Conservation (phyloP, 192 early-diverging fungal genomes). For the Anaeromyces robustus region DNA sequence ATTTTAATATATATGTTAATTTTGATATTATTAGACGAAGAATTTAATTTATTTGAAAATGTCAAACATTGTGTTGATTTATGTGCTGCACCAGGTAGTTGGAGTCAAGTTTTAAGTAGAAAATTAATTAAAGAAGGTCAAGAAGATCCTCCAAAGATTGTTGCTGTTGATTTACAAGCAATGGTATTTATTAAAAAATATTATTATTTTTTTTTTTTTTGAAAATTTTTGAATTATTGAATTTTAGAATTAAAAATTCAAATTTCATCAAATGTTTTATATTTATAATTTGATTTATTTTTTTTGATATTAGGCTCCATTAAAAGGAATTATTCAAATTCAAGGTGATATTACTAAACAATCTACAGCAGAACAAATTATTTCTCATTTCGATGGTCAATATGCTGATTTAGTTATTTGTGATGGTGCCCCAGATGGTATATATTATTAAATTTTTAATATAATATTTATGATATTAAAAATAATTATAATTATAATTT, state of each 20-base stretch:
- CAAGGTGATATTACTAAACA: constrained; percentile 97
- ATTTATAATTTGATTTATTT: neutral
- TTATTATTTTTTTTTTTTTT: neutral
- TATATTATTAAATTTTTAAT: neutral
- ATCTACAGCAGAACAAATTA: constrained; percentile 80
- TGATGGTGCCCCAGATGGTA: constrained; percentile 85
- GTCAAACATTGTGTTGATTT: constrained; percentile 84
- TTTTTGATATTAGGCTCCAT: constrained; percentile 78
- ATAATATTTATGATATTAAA: too few relatives aligned
- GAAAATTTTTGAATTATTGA: neutral
- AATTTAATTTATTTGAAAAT: constrained; percentile 79
- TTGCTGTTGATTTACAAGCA: constrained; percentile 88
- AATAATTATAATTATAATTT: too few relatives aligned
- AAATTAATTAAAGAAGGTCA: constrained; percentile 35
- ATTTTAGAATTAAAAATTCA: too few relatives aligned
- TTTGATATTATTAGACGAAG: too few relatives aligned
- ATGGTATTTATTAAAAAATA: constrained; percentile 40
- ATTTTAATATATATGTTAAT: too few relatives aligned
- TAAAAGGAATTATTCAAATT: constrained; percentile 81
- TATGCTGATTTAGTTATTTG: constrained; percentile 87
- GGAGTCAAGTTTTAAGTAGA: constrained; percentile 79
- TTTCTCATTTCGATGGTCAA: constrained; percentile 73
- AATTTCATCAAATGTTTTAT: too few relatives aligned
- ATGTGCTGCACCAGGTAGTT: constrained; percentile 93
- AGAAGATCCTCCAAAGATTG: constrained; percentile 54